Percentiles rank a stretch among this genome's conserved stretches.
phyloP scores from a whole-genome alignment of 2,329 filamentous ascomycete species.

The Hymenoscyphus fructigenus region DNA sequence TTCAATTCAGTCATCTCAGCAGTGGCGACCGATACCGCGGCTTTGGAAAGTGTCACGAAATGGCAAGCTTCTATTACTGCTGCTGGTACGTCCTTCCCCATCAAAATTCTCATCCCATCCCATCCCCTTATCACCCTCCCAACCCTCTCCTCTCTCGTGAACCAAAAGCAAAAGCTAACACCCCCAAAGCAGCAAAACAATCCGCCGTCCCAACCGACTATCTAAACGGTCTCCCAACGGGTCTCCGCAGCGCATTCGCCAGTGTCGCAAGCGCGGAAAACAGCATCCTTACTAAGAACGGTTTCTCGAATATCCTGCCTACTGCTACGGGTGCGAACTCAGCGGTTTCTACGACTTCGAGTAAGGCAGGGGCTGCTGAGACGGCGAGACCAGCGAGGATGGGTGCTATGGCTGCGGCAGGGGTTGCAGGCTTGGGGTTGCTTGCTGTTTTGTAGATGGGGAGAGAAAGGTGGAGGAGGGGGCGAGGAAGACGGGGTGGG shows the following conservation, averaged over 20 bases:
- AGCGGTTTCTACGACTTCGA: background rate
- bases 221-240: background rate
- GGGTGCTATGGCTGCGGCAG: background rate
- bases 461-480: too few species aligned
- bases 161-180: background rate
- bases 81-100: background rate
- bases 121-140: too few species aligned
- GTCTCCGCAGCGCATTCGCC: background rate
- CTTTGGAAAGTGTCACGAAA: background rate
- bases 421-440: slow-evolving; percentile 1
- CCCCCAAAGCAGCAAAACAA: background rate
- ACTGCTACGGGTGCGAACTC: background rate
- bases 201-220: slow-evolving; percentile 2
- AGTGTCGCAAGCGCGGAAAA: background rate
- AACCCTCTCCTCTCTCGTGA: background rate
- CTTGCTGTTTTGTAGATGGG: slow-evolving; percentile 10
- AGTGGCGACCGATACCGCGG: background rate
- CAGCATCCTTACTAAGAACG: slow-evolving; percentile 4
- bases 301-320: background rate
- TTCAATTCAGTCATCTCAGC: background rate
- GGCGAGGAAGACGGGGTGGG: background rate
- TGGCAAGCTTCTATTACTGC: background rate
- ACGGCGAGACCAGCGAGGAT: background rate
- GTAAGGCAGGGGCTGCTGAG: slow-evolving; percentile 1
- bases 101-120: background rate